Conservation (phyloP, 176 grass and related monocot species). For the Hyparrhenia diplandra region DNA sequence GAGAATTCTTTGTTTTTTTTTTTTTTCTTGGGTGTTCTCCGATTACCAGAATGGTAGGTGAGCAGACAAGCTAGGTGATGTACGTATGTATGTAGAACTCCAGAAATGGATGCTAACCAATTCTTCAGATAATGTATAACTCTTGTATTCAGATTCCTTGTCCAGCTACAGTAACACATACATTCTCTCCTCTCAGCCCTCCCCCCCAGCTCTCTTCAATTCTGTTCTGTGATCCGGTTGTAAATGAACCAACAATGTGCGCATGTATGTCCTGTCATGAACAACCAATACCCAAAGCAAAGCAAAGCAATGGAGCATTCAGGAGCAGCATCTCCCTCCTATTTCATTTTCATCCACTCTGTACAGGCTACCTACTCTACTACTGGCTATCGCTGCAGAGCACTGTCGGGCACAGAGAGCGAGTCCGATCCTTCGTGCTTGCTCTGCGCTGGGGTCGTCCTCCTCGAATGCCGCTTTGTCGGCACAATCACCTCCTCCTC, state of each 20-base stretch:
- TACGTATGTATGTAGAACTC: neutral
- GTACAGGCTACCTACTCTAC: neutral
- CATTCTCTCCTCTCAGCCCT: neutral
- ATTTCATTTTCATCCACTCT: neutral
- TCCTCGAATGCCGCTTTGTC: slow-evolving; percentile 80
- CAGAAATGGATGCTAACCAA: neutral
- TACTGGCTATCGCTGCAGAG: neutral
- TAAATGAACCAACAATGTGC: neutral
- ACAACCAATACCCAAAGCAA: neutral
- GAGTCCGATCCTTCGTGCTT: slow-evolving; percentile 52
- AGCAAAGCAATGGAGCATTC: neutral
- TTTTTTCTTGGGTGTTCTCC: neutral
- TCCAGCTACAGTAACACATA: neutral
- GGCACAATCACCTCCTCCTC: slow-evolving; percentile 66
- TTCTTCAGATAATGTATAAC: neutral
- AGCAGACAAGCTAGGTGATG: neutral
- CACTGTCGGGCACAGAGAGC: slow-evolving; percentile 36
- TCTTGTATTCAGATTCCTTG: neutral
- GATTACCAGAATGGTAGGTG: neutral
- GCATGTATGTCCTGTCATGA: neutral
- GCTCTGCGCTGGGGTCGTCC: slow-evolving; percentile 65
- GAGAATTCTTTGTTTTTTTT: neutral
- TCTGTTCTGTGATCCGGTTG: neutral
- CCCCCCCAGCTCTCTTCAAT: neutral
- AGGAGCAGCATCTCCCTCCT: neutral